These are phyloP conservation scores for Calonectria leucothoes DNA, from an alignment of 2,329 filamentous ascomycete species.

Conservation along the genomic window DNA sequence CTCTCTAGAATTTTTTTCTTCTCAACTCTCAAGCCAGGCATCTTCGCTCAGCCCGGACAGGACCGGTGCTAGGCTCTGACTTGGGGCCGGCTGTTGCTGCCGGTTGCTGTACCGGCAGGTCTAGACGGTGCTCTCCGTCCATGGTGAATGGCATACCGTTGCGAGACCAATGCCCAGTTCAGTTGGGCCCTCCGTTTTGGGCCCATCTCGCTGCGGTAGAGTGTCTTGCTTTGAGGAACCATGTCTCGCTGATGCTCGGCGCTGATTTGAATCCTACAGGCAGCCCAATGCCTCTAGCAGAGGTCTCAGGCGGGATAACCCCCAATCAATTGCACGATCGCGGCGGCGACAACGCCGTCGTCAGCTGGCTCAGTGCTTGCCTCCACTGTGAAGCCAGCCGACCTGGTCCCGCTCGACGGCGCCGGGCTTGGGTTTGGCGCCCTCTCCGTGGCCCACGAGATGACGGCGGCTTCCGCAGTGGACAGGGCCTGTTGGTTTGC, in stretches of 20 bases:
- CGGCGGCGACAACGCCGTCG: slow-evolving; percentile 22
- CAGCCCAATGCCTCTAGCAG: slow-evolving; percentile 11
- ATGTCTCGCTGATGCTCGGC: slow-evolving; percentile 25
- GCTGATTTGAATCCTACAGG: slow-evolving; percentile 20
- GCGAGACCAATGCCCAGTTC: slow-evolving; percentile 3
- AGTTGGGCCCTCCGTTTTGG: slow-evolving; percentile 18
- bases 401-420: slow-evolving; percentile 36
- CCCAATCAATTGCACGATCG: slow-evolving; percentile 25
- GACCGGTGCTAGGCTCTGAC: slow-evolving; percentile 39
- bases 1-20: slow-evolving; percentile 40
- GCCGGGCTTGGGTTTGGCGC: slow-evolving; percentile 29
- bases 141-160: slow-evolving; percentile 4
- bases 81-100: slow-evolving; percentile 40
- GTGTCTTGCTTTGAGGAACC: slow-evolving; percentile 8
- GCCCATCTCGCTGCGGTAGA: background rate
- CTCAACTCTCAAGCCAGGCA: slow-evolving; percentile 34
- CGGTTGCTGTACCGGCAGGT: slow-evolving; percentile 37
- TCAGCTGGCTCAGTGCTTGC: slow-evolving; percentile 28
- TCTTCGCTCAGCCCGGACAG: slow-evolving; percentile 40
- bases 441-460: slow-evolving; percentile 26
- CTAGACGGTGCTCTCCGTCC: slow-evolving; percentile 20
- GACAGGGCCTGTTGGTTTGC: slow-evolving; percentile 32
- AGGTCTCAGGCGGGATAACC: slow-evolving; percentile 21
- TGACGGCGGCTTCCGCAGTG: slow-evolving; percentile 36
- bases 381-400: slow-evolving; percentile 30